These are phyloP conservation scores for Lepidopterella palustris DNA, from an alignment of 495 filamentous ascomycete genomes.

Conservation along the genomic window DNA sequence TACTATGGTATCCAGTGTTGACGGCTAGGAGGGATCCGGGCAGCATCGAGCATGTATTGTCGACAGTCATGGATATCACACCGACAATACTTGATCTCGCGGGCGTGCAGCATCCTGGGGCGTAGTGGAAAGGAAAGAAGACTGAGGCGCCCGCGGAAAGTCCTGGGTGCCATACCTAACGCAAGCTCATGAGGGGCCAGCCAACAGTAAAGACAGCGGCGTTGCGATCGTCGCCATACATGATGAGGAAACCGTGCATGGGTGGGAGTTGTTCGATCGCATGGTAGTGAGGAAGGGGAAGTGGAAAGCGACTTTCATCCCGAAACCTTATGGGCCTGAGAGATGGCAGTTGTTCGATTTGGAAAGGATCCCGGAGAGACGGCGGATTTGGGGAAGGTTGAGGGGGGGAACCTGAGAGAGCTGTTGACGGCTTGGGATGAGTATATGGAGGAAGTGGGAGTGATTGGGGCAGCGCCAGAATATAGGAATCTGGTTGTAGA, in stretches of 20 bases:
- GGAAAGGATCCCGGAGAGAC: slow-evolving; percentile 22
- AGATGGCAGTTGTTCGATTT: slow-evolving; percentile 46
- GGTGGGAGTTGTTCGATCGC: slow-evolving; percentile 46
- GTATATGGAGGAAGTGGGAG: slow-evolving; percentile 51
- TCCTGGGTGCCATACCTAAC: slow-evolving; percentile 15
- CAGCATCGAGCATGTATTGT: slow-evolving; percentile 22
- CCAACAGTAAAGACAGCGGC: background rate
- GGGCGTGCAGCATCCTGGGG: slow-evolving; percentile 3
- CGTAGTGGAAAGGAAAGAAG: slow-evolving; percentile 6
- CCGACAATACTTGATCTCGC: slow-evolving; percentile 24
- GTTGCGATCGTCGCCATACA: background rate
- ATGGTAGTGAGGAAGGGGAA: slow-evolving; percentile 43
- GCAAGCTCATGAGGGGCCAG: background rate
- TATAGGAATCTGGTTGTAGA: slow-evolving; percentile 1
- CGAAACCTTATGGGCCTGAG: slow-evolving; percentile 45
- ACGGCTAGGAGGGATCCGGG: slow-evolving; percentile 33
- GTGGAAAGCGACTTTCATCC: slow-evolving; percentile 48
- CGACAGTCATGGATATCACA: slow-evolving; percentile 24
- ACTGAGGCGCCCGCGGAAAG: slow-evolving; percentile 10
- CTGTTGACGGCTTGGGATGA: slow-evolving; percentile 45
- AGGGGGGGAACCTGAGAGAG: slow-evolving; percentile 17
- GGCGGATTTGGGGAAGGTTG: slow-evolving; percentile 14
- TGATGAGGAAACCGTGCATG: slow-evolving; percentile 24
- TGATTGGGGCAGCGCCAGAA: slow-evolving; percentile 30
- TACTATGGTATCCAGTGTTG: slow-evolving; percentile 35